A percentile compares a stretch with the other conserved stretches of the same genome.
Evolutionary conservation across 2,329 filamentous ascomycete genomes (phyloP).

Genomic region (Penicillium carneum): DNA sequence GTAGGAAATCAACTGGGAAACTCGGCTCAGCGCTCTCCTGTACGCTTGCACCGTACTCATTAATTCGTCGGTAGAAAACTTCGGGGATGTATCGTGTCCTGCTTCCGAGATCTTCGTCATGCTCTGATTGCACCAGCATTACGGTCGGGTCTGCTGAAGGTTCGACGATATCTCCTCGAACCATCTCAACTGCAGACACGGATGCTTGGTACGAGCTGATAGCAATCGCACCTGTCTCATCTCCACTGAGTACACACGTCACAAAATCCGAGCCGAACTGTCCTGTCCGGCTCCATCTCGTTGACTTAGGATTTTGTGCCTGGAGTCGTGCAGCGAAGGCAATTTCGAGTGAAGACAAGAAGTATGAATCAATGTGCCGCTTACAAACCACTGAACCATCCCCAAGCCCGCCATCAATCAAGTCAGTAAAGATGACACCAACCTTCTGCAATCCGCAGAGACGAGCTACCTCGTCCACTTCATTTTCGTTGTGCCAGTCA

Average conservation of each 20-base stretch:
- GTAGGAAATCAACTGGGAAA: slow-evolving; percentile 94
- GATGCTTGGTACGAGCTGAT: slow-evolving; percentile 94
- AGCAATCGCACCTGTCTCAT: slow-evolving; percentile 84
- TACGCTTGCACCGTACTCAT: slow-evolving; percentile 94
- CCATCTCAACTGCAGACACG: slow-evolving; percentile 96
- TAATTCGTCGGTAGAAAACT: slow-evolving; percentile 93
- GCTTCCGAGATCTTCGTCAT: slow-evolving; percentile 74
- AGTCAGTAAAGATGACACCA: slow-evolving; percentile 92
- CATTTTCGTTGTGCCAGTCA: slow-evolving; percentile 83
- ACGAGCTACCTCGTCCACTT: slow-evolving; percentile 79
- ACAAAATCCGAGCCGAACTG: slow-evolving; percentile 96
- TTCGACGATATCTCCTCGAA: slow-evolving; percentile 90
- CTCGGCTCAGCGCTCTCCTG: slow-evolving; percentile 96
- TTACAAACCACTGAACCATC: slow-evolving; percentile 93
- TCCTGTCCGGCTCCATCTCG: slow-evolving; percentile 96
- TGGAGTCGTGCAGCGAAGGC: slow-evolving; percentile 87
- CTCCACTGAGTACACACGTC: slow-evolving; percentile 92
- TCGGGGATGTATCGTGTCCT: slow-evolving; percentile 91
- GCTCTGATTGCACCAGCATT: slow-evolving; percentile 93
- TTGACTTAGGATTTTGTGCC: slow-evolving; percentile 84
- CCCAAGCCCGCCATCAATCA: slow-evolving; percentile 79
- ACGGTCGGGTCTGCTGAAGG: slow-evolving; percentile 89
- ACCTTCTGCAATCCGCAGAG: slow-evolving; percentile 86
- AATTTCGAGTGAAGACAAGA: slow-evolving; percentile 88
- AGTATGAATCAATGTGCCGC: slow-evolving; percentile 93